Conservation (phyloP, 2,329 filamentous ascomycete species). For the Talaromyces sp. region DNA sequence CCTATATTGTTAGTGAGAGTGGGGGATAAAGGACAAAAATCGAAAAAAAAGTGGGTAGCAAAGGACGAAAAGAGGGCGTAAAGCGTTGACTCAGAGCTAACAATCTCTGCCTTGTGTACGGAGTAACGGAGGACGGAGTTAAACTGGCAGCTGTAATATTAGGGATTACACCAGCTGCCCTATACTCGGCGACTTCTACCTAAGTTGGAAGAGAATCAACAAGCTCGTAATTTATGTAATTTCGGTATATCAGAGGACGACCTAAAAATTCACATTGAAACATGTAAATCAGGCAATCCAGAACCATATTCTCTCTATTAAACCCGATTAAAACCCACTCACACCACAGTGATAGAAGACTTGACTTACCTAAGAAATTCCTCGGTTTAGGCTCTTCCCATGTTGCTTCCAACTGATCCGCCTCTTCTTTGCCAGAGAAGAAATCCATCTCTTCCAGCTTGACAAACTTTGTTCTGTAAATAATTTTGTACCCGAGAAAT, state of each 20-base stretch:
- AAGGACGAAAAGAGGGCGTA: no score
- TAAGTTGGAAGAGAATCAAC: background rate
- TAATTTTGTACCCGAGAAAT: slow-evolving; percentile 33
- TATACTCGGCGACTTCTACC: background rate
- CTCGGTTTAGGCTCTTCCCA: slow-evolving; percentile 9
- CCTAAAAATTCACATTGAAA: background rate
- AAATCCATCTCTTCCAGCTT: slow-evolving; percentile 39
- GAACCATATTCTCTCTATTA: slow-evolving; percentile 7
- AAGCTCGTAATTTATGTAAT: background rate
- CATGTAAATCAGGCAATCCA: slow-evolving; percentile 2
- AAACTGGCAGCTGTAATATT: background rate
- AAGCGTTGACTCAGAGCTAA: no score
- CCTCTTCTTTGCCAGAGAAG: slow-evolving; percentile 35
- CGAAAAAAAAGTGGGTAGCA: no score
- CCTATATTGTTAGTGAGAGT: no score
- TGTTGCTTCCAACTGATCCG: slow-evolving; percentile 20
- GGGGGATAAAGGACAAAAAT: no score
- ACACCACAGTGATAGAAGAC: background rate
- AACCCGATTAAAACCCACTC: background rate
- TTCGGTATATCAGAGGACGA: background rate
- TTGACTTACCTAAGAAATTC: slow-evolving; percentile 6
- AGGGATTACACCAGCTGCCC: background rate
- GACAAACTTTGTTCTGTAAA: slow-evolving; percentile 26
- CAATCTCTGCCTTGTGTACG: no score
- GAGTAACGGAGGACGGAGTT: no score